phyloP scores from a whole-genome alignment of 768 basidiomycete genomes.

The Pleurotus ostreatus region DNA sequence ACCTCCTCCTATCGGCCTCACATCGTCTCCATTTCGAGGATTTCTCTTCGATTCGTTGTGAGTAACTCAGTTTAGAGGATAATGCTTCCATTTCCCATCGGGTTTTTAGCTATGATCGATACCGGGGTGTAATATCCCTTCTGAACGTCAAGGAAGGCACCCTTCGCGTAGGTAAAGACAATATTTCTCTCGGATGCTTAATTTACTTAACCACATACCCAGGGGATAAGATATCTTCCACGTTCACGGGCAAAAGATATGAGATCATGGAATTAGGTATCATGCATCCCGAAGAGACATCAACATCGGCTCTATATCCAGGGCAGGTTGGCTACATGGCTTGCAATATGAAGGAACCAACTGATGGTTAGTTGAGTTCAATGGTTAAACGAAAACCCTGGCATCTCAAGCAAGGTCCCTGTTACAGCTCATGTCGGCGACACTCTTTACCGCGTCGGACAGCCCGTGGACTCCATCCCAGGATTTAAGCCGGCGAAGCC shows the following conservation, averaged over 20 bases:
- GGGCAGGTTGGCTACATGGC: conserved; percentile 88
- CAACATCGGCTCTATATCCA: conserved; percentile 60
- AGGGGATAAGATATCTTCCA: conserved; percentile 91
- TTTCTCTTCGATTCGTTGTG: conserved; percentile 93
- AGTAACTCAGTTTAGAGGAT: conserved; percentile 21
- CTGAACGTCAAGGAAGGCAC: conserved; percentile 79
- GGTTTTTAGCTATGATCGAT: conserved; percentile 78
- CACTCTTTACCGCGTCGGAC: conserved; percentile 76
- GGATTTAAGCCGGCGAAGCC: conserved; percentile 91
- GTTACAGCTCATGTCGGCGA: conserved; percentile 86
- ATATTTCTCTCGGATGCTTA: neutral
- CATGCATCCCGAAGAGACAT: conserved; percentile 86
- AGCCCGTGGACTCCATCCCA: conserved; percentile 75
- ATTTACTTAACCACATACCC: conserved; percentile 1
- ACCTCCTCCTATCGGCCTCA: conserved; percentile 67
- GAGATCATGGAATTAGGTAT: conserved; percentile 87
- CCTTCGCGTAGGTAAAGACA: conserved; percentile 66
- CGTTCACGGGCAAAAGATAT: conserved; percentile 82
- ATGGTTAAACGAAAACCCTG: neutral
- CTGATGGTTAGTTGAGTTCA: conserved; percentile 64
- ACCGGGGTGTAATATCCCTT: conserved; percentile 92
- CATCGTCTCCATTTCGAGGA: conserved; percentile 63
- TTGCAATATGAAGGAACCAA: conserved; percentile 97
- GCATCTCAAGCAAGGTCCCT: neutral
- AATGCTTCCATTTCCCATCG: conserved; percentile 11